Conservation (phyloP, 306 rosid genomes). For the Vicia sativa region DNA sequence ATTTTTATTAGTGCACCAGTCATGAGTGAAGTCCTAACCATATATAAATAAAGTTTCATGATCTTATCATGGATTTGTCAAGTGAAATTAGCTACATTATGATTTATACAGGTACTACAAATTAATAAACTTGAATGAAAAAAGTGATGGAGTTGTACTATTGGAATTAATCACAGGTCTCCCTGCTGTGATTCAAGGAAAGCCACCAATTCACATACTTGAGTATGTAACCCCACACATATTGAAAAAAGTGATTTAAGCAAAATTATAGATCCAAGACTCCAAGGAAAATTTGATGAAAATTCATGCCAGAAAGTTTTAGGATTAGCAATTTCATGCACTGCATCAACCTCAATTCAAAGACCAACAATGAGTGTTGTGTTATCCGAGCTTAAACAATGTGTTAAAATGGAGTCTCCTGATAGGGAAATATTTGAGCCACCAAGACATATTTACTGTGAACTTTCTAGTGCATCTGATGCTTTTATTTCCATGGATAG, state of each 20-base stretch:
- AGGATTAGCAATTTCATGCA: conserved; percentile 57
- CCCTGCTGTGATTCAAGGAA: conserved; percentile 52
- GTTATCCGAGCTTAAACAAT: conserved; percentile 51
- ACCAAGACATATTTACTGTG: conserved; percentile 29
- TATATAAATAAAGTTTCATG: not conserved
- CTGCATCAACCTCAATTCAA: conserved; percentile 48
- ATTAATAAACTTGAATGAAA: conserved; percentile 52
- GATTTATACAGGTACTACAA: conserved; percentile 52
- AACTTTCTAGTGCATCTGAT: conserved; percentile 41
- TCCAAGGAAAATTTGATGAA: conserved; percentile 49
- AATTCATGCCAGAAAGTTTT: conserved; percentile 45
- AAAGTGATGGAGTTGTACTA: conserved; percentile 70
- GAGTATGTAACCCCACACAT: conserved; percentile 50
- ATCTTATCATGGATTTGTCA: not conserved
- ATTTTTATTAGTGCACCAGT: not conserved
- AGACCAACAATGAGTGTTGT: conserved; percentile 61
- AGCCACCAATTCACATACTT: conserved; percentile 45
- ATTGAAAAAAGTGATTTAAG: conserved; percentile 42
- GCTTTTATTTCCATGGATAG: conserved; percentile 42
- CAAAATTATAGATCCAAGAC: conserved; percentile 51
- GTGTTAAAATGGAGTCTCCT: conserved; percentile 46
- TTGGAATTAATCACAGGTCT: conserved; percentile 62
- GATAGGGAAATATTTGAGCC: conserved; percentile 31
- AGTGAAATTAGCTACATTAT: conserved; percentile 4
- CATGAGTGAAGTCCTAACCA: not conserved